Percentiles rank a stretch among this genome's conserved stretches.
Evolutionary conservation across 2,329 filamentous ascomycete genomes (phyloP).

Genomic region (Cordyceps cateniannulata): DNA sequence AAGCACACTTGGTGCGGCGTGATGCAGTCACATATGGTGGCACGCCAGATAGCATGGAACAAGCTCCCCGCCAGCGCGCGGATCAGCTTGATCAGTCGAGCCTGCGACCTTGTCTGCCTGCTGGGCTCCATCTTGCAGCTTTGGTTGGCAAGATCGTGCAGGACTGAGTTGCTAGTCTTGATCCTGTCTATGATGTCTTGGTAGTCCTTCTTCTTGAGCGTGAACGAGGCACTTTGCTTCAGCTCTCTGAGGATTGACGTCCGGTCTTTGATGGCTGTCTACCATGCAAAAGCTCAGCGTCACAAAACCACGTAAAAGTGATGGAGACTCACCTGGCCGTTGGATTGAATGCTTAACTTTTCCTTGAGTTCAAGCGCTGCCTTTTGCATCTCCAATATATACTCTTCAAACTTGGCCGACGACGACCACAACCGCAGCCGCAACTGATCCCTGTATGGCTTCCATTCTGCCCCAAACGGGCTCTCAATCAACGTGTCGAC

Average conservation of each 20-base stretch:
- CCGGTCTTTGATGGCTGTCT: background rate
- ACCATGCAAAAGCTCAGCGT: background rate
- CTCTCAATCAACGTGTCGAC: constrained; percentile 10
- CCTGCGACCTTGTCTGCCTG: background rate
- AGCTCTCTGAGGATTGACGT: background rate
- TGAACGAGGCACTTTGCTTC: background rate
- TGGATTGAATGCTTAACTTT: background rate
- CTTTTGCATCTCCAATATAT: background rate
- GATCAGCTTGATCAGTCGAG: background rate
- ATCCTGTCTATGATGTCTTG: background rate
- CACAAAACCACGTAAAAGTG: background rate
- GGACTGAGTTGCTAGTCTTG: background rate
- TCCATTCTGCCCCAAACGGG: constrained; percentile 9
- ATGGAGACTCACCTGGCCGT: background rate
- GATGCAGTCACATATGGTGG: background rate
- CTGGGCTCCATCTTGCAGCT: background rate
- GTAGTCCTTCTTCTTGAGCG: background rate
- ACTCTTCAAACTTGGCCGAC: background rate
- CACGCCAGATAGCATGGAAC: background rate
- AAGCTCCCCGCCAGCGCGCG: background rate
- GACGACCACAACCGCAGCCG: background rate
- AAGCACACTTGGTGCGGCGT: background rate
- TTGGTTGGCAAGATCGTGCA: background rate
- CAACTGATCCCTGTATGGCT: background rate
- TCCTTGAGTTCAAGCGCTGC: background rate